Evolutionary conservation across 768 basidiomycete species (phyloP), one percentile per base, ranked within the genome.

Genomic region (Lentinus brumalis): DNA sequence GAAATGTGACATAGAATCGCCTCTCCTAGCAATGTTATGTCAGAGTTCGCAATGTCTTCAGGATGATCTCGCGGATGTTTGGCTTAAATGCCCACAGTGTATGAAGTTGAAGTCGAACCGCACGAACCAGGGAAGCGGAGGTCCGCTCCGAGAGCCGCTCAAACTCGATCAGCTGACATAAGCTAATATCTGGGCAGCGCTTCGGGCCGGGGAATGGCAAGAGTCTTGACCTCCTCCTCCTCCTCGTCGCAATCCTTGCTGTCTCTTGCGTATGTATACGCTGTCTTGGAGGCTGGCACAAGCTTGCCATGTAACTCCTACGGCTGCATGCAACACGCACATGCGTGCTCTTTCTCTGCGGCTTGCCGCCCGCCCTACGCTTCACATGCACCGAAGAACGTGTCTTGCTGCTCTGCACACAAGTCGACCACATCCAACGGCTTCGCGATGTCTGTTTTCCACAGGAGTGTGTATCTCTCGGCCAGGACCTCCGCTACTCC

Each of bases 221-320:
- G n/a, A n/a, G 53, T 58, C 53, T 51, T 40, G 53, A 15, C 32
- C 40, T 30, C 50, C 26, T 31, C 35, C 40, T 9, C 21, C 21
- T 12, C 29, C 46, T 14, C 21, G 3, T 50, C 60, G 50, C 44
- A 53, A 11, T 35, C 3, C 7, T 35, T 35, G 35, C 35, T 35
- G 54, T 56, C 40, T 56, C 53, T 54, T 57, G 66, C 66, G 63
- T 54, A 67, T 67, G 66, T 57, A 61, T 64, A 53, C 42, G 55
- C 56, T 62, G 44, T 52, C 57, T 30, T 44, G 54, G 18, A 40
- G 12, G 30, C 42, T 59, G 60, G 62, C 60, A 44, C 53, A 50
- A 56, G 50, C n/a, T n/a, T n/a, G 62, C 63, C 60, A 67, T 67
- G 66, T 67, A 64, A 55, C 42, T 45, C 51, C 42, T n/a, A 12